Conservation (phyloP, 179 eudicot species). For the Patellifolia procumbens region DNA sequence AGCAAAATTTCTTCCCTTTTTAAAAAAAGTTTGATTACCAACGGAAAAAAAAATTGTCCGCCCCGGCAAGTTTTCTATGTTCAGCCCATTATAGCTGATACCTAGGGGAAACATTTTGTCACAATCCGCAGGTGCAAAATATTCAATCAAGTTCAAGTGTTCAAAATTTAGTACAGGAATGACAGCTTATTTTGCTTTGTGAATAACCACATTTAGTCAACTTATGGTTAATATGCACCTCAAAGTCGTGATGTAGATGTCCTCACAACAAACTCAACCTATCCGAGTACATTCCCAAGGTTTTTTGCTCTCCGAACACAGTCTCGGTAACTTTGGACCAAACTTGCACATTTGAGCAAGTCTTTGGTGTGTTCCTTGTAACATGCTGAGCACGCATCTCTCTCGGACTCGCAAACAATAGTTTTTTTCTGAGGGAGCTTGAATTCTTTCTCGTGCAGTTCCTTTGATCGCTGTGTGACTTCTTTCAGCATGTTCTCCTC, state of each 20-base stretch:
- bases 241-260: background rate
- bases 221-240: slow-evolving; percentile 12
- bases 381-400: slow-evolving; percentile 74
- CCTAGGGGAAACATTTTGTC: background rate
- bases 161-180: background rate
- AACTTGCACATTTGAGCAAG: slow-evolving; percentile 65
- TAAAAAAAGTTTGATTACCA: too few species aligned
- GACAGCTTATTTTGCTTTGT: background rate
- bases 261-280: slow-evolving; percentile 5
- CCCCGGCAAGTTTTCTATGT: background rate
- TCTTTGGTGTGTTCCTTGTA: slow-evolving; percentile 66
- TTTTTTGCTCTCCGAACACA: slow-evolving; percentile 70
- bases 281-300: slow-evolving; percentile 30
- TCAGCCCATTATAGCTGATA: background rate
- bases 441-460: slow-evolving; percentile 95
- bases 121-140: background rate
- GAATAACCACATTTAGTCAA: background rate
- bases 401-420: slow-evolving; percentile 61
- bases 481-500: slow-evolving; percentile 67
- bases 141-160: slow-evolving; percentile 1
- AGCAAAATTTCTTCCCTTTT: too few species aligned
- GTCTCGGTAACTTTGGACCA: slow-evolving; percentile 56
- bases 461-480: slow-evolving; percentile 81
- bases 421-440: slow-evolving; percentile 74
- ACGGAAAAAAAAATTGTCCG: too few species aligned